phyloP scores from a whole-genome alignment of 768 basidiomycete genomes.

The Rhodotorula babjevae region DNA sequence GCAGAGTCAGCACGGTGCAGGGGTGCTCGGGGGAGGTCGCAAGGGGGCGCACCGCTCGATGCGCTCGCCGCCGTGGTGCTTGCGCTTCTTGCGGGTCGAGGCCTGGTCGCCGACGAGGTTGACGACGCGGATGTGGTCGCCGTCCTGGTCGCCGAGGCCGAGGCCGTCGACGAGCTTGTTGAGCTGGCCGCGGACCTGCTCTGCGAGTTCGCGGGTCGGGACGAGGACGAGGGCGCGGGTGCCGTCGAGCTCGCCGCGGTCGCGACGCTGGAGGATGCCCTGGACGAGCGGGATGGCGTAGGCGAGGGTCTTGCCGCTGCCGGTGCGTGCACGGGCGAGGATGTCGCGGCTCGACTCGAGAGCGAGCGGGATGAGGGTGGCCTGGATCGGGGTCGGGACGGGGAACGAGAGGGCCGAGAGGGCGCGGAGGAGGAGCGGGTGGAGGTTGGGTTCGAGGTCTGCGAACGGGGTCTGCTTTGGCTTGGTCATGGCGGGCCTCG shows the following conservation, averaged over 20 bases:
- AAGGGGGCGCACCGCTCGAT: conserved; percentile 45
- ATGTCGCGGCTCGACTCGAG: conserved; percentile 78
- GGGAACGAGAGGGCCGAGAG: conserved; percentile 86
- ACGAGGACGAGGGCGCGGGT: conserved; percentile 60
- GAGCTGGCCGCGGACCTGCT: conserved; percentile 76
- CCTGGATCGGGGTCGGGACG: conserved; percentile 84
- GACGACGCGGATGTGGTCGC: conserved; percentile 58
- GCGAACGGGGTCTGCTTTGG: conserved; percentile 10
- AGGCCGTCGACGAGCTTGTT: conserved; percentile 59
- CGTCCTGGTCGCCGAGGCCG: conserved; percentile 56
- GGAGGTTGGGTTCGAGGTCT: conserved; percentile 20
- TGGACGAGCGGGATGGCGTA: conserved; percentile 89
- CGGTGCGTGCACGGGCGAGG: conserved; percentile 87
- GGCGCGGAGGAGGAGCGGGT: conserved; percentile 62
- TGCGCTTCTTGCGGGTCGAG: conserved; percentile 32
- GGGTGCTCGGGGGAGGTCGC: background rate
- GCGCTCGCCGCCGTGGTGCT: conserved; percentile 38
- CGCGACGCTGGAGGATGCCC: conserved; percentile 60
- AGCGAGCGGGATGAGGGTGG: conserved; percentile 84
- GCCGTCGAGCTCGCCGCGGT: conserved; percentile 23
- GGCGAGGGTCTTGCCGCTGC: conserved; percentile 94
- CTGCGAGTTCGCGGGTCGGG: conserved; percentile 85
- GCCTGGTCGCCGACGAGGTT: conserved; percentile 62
- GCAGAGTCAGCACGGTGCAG: background rate
- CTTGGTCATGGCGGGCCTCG: background rate